Conservation (phyloP, 139 green algal species). For the Ettlia oleoabundans region DNA sequence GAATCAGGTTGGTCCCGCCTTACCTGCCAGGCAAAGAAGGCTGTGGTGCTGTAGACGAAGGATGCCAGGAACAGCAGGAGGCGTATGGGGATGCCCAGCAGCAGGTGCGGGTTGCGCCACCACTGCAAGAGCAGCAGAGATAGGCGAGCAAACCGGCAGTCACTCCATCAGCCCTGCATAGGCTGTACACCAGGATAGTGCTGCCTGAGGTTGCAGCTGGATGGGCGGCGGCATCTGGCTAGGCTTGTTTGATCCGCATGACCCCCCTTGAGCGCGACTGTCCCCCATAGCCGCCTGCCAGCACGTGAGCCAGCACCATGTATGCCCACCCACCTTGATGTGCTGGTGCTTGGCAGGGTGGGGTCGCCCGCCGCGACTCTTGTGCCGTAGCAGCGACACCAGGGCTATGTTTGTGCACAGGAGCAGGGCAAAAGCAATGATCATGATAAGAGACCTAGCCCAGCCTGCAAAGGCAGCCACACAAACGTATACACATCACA, state of each 20-base stretch:
- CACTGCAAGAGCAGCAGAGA: neutral
- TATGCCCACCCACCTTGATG: no score
- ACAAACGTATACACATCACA: neutral
- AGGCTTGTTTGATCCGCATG: no score
- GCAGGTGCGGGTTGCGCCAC: slow-evolving; percentile 8
- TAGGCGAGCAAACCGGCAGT: no score
- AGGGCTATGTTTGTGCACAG: slow-evolving; percentile 1
- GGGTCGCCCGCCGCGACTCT: slow-evolving; percentile 12
- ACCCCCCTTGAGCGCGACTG: neutral
- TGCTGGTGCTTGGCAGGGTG: neutral
- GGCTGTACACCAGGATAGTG: neutral
- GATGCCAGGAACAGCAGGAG: slow-evolving; percentile 25
- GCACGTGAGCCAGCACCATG: neutral
- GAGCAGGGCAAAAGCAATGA: neutral
- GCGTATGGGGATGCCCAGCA: slow-evolving; percentile 28
- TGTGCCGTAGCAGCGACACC: slow-evolving; percentile 16
- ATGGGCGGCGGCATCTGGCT: no score
- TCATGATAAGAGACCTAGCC: neutral
- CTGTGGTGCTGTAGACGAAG: slow-evolving; percentile 1
- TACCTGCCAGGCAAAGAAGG: slow-evolving; percentile 14
- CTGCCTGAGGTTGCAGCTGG: no score
- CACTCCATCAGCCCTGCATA: neutral
- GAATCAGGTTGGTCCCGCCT: neutral
- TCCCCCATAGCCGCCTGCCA: neutral
- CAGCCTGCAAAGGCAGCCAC: neutral